Evolutionary conservation across 768 basidiomycete species (phyloP).

Genomic region (Tephrocybe sp.): DNA sequence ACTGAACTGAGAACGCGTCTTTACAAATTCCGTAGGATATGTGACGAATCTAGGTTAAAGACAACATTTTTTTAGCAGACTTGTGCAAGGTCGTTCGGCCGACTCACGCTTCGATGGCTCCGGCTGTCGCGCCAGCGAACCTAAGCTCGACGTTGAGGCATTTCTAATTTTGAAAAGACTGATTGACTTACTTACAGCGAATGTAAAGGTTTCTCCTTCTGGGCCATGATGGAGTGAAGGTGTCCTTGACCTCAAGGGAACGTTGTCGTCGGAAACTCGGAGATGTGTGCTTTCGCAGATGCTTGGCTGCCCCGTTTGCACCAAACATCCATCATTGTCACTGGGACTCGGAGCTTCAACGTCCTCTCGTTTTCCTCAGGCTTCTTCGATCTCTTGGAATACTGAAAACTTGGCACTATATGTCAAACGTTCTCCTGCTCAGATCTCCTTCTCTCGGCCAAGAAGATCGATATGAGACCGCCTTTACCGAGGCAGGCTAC

Average conservation of each 20-base stretch:
- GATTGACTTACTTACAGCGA: conserved; percentile 54
- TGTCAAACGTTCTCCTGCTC: conserved; percentile 44
- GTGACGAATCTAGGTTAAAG: conserved; percentile 67
- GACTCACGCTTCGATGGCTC: conserved; percentile 87
- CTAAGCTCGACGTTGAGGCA: conserved; percentile 21
- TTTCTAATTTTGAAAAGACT: neutral
- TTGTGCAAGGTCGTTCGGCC: conserved; percentile 27
- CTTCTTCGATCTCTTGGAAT: neutral
- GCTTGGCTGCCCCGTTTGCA: conserved; percentile 3
- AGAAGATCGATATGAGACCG: conserved; percentile 60
- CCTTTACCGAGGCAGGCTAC: conserved; percentile 50
- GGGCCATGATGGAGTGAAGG: conserved; percentile 34
- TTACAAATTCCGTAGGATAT: conserved; percentile 90
- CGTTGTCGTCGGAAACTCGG: no score
- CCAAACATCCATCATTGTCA: conserved; percentile 10
- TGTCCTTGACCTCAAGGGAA: no score
- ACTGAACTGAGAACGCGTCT: conserved; percentile 92
- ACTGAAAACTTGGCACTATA: conserved; percentile 9
- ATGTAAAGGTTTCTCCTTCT: conserved; percentile 82
- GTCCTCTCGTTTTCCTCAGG: no score
- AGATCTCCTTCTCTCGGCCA: conserved; percentile 36
- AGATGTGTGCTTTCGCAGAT: no score
- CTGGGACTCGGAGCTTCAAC: neutral
- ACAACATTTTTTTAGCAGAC: conserved; percentile 27
- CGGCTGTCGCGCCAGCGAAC: conserved; percentile 89